Percentiles rank a stretch among this genome's conserved stretches.
Conservation (phyloP, 1,284 basidiomycete species). For the Cutaneotrichosporon spelunceum region DNA sequence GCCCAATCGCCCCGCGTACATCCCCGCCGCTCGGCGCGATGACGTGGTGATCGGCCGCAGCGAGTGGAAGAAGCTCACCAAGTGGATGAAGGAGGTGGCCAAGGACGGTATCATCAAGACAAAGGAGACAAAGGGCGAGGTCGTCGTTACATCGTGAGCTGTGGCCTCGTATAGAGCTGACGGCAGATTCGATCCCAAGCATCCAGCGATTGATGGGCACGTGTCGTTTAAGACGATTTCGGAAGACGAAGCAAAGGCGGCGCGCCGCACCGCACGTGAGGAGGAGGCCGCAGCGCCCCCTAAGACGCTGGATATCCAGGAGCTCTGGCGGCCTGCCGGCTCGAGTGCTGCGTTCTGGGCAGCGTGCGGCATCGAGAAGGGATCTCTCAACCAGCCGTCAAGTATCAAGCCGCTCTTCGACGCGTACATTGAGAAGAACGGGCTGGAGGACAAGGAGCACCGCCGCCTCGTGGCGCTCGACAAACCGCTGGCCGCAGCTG, state of each 20-base stretch:
- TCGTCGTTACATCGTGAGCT: constrained; percentile 36
- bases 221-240: constrained; percentile 60
- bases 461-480: constrained; percentile 69
- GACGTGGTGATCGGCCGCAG: constrained; percentile 47
- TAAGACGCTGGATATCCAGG: constrained; percentile 54
- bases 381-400: constrained; percentile 25
- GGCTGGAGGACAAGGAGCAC: constrained; percentile 65
- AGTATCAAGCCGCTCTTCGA: constrained; percentile 59
- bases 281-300: constrained; percentile 54
- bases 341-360: constrained; percentile 62
- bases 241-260: constrained; percentile 57
- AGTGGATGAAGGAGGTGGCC: constrained; percentile 70
- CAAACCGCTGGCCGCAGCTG: constrained; percentile 56
- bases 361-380: constrained; percentile 55
- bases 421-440: constrained; percentile 60
- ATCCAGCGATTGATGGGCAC: constrained; percentile 61
- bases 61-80: constrained; percentile 70
- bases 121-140: constrained; percentile 66
- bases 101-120: constrained; percentile 68
- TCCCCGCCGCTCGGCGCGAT: constrained; percentile 64
- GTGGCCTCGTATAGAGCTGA: neutral
- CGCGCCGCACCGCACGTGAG: constrained; percentile 46
- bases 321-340: constrained; percentile 71
- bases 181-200: constrained; percentile 59
- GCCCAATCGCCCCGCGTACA: constrained; percentile 66